Base-by-base conservation (phyloP, 2,329 filamentous ascomycete species). In the Pseudonectria foliicola region DNA sequence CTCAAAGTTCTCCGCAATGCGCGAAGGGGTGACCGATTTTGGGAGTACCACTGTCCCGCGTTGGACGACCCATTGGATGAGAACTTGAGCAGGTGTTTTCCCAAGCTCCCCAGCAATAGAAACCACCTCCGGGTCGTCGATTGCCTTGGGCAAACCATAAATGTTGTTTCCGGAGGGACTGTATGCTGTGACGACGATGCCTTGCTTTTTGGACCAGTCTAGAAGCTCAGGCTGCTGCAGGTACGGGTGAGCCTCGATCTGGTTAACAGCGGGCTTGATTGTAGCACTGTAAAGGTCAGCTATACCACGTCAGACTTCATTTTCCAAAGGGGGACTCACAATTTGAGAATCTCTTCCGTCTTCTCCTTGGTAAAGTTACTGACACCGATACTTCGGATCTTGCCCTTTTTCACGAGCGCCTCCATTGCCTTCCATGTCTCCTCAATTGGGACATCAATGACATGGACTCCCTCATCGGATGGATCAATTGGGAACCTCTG, bases 51-150 rank as follows among this genome's bases (percentile, higher is more conserved):
- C 62, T 1, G 67, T 71, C 2, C 72, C 71, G 16, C 72, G 60
- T 48, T 74, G 67, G 7, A 75, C 60, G 10, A 64, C 68, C 71
- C 72, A 76, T 28, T 66, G 68, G 38, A 73, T 64, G 12, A 74
- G 54, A 8, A 74, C 47, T 28, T 69, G 64, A 3, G 68, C 69
- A 4, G 68, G 64, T 31, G 68, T 63, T 48, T 68, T 68, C 14
- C 57, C 61, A 6, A 72, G 52, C 15, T 64, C 59, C 43, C 70
- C 64, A 11, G 71, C 73, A 29, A 76, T 60, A 27, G 64, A 61
- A 37, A 66, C 59, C 30, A 77, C 59, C 18, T 60, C 61, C 3
- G 62, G 57, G 40, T 71, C 71, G 42, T 71, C 67, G 34, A 75
- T 59, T 8, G 18, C 18, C 18, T 21, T 21, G 5, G 18, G 18